A percentile compares a stretch with the other conserved stretches of the same genome.
Conservation (phyloP, 2,329 filamentous ascomycete genomes). For the Fusarium sp. region DNA sequence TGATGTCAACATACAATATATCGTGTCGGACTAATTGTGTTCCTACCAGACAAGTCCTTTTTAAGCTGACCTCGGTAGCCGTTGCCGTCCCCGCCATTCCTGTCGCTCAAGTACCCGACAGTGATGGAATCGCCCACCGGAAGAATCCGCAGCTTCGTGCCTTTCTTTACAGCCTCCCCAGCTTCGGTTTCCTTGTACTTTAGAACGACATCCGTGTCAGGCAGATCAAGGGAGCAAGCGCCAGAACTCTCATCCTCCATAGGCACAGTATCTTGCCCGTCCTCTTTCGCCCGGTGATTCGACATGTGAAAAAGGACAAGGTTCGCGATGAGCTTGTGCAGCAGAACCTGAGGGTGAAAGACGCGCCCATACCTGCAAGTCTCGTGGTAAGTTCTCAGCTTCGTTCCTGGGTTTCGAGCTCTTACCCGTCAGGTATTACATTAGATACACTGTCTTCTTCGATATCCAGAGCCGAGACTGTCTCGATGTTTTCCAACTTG, state of each 20-base stretch:
- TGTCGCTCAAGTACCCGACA: constrained; percentile 12
- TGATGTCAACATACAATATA: neutral
- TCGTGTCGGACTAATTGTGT: neutral
- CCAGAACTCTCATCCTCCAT: neutral
- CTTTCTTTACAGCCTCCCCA: constrained; percentile 11
- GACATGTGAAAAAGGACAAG: constrained; percentile 11
- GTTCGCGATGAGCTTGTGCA: constrained; percentile 10
- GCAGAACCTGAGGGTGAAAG: constrained; percentile 11
- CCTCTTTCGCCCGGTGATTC: neutral
- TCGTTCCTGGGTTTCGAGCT: neutral
- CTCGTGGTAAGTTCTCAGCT: neutral
- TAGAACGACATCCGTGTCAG: neutral
- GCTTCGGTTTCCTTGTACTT: constrained; percentile 1
- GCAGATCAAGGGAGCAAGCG: neutral
- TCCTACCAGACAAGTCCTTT: constrained; percentile 16
- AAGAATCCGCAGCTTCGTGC: constrained; percentile 3
- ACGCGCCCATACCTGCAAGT: constrained; percentile 7
- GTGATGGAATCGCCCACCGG: constrained; percentile 23
- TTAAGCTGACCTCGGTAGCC: constrained; percentile 7
- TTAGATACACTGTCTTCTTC: neutral
- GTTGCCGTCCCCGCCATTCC: constrained; percentile 9
- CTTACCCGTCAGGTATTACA: constrained; percentile 18
- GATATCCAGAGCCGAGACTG: neutral
- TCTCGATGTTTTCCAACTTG: neutral
- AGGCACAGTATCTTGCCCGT: neutral